Percentiles rank a stretch among this genome's conserved stretches.
Conservation (phyloP, 257 asterid genomes). For the Fraxinus cuspidata region DNA sequence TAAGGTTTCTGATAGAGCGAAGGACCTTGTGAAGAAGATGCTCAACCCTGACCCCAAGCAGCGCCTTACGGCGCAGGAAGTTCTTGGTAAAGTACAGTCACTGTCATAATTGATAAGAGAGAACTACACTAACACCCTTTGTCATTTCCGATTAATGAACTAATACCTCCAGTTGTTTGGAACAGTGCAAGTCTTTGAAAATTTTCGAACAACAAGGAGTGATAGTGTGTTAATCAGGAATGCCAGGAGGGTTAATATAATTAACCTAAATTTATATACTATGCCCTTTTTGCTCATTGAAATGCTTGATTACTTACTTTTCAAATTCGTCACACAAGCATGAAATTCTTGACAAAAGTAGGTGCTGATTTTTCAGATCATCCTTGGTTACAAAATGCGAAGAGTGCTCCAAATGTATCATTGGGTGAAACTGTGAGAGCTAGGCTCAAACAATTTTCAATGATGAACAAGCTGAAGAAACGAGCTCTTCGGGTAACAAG, state of each 20-base stretch:
- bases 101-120: neutral
- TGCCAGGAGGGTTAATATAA: neutral
- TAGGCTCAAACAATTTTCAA: constrained; percentile 52
- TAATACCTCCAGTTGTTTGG: neutral
- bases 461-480: constrained; percentile 60
- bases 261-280: neutral
- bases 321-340: neutral
- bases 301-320: neutral
- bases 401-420: constrained; percentile 50
- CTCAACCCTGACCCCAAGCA: constrained; percentile 51
- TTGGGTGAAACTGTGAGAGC: constrained; percentile 52
- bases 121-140: neutral
- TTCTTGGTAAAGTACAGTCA: constrained; percentile 35
- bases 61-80: constrained; percentile 54
- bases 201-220: neutral
- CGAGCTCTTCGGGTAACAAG: constrained; percentile 46
- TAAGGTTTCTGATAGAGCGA: constrained; percentile 51
- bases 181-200: neutral
- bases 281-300: neutral
- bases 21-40: constrained; percentile 54
- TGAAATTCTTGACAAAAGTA: neutral
- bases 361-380: constrained; percentile 37
- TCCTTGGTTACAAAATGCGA: constrained; percentile 56
- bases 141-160: neutral
- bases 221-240: neutral